Evolutionary conservation across 192 early-diverging fungal genomes (phyloP).

Genomic region (Spizellomyces punctatus): DNA sequence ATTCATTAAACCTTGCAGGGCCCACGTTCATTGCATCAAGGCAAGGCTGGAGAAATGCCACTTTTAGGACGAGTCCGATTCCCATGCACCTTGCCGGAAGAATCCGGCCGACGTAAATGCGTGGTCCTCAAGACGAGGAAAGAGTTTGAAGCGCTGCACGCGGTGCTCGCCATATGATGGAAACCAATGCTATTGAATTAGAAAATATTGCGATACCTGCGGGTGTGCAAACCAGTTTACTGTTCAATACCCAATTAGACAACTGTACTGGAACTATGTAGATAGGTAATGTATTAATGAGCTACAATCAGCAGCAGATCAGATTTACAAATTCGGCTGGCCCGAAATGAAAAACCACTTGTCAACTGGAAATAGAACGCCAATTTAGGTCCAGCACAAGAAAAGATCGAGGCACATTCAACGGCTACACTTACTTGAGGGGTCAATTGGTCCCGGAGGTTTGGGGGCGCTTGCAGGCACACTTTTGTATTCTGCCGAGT

Average conservation of each 20-base stretch:
- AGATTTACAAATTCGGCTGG: slow-evolving; percentile 46
- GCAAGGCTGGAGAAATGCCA: background rate
- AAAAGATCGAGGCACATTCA: background rate
- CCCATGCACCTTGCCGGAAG: background rate
- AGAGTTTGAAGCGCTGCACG: slow-evolving; percentile 23
- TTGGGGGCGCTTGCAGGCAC: slow-evolving; percentile 51
- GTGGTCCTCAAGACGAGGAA: slow-evolving; percentile 14
- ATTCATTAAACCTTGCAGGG: background rate
- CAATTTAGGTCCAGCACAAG: slow-evolving; percentile 21
- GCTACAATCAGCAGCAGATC: background rate
- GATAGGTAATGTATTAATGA: too few relatives aligned
- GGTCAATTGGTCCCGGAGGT: slow-evolving; percentile 73
- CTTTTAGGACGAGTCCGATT: slow-evolving; percentile 14
- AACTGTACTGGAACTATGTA: too few relatives aligned
- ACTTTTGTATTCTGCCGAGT: slow-evolving; percentile 58
- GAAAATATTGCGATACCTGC: too few relatives aligned
- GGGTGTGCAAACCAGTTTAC: too few relatives aligned
- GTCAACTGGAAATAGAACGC: slow-evolving; percentile 60
- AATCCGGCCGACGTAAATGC: background rate
- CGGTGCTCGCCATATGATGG: slow-evolving; percentile 12
- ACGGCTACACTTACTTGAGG: slow-evolving; percentile 55
- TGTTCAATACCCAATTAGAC: too few relatives aligned
- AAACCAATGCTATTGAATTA: too few relatives aligned
- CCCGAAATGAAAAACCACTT: slow-evolving; percentile 99
- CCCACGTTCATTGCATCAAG: background rate